Evolutionary conservation across 768 basidiomycete genomes (phyloP).

Genomic region (Chalciporus sphaerocephalus): DNA sequence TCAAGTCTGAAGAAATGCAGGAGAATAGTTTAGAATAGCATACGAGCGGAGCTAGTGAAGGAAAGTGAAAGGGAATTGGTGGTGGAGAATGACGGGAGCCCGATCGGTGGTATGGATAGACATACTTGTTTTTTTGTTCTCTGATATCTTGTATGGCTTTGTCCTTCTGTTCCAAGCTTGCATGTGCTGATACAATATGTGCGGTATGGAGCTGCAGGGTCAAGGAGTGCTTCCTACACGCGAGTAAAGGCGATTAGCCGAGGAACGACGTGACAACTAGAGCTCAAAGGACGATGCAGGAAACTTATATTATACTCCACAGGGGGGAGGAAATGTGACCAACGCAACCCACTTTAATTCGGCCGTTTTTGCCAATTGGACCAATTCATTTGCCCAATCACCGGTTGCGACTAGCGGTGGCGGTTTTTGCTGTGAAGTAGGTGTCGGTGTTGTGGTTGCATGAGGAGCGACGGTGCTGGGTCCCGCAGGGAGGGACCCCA

Average conservation of each 20-base stretch:
- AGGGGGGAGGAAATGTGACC: neutral
- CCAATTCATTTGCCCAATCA: slow-evolving; percentile 84
- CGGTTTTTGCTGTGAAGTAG: slow-evolving; percentile 24
- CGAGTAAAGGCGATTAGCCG: slow-evolving; percentile 8
- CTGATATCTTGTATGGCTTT: slow-evolving; percentile 76
- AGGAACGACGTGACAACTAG: slow-evolving; percentile 1
- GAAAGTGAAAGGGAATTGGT: neutral
- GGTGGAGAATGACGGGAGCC: neutral
- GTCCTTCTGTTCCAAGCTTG: slow-evolving; percentile 70
- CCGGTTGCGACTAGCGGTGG: slow-evolving; percentile 70
- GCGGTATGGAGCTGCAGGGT: slow-evolving; percentile 84
- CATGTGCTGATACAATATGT: slow-evolving; percentile 80
- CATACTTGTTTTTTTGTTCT: slow-evolving; percentile 82
- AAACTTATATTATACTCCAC: neutral
- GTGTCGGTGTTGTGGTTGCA: slow-evolving; percentile 24
- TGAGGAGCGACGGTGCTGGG: slow-evolving; percentile 33
- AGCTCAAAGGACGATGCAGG: neutral
- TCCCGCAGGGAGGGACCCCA: slow-evolving; percentile 31
- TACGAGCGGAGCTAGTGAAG: neutral
- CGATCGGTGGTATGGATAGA: slow-evolving; percentile 10
- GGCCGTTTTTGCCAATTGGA: slow-evolving; percentile 82
- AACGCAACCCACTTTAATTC: slow-evolving; percentile 70
- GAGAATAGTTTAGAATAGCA: slow-evolving; percentile 14
- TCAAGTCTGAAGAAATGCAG: slow-evolving; percentile 49
- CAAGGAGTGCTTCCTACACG: slow-evolving; percentile 70